Conservation (phyloP, 1,284 basidiomycete species). For the Ustanciosporium gigantosporum region DNA sequence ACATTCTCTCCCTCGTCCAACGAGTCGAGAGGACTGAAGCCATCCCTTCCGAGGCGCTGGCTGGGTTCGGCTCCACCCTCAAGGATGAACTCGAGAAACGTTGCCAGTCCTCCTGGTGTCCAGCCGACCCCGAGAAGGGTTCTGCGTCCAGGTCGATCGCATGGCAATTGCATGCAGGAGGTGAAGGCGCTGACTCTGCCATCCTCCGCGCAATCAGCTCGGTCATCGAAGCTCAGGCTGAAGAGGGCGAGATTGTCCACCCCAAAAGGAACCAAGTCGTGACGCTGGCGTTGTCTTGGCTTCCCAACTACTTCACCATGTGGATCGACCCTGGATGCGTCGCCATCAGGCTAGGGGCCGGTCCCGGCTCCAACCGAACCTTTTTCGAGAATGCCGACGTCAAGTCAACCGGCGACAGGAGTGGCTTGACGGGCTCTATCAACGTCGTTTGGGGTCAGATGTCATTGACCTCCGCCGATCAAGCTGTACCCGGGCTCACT, state of each 20-base stretch:
- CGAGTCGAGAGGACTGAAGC: conserved; percentile 2
- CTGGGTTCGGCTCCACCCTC: conserved; percentile 29
- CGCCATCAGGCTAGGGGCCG: conserved; percentile 36
- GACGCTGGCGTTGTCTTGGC: conserved; percentile 20
- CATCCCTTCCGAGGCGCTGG: conserved; percentile 12
- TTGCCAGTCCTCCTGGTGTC: conserved; percentile 26
- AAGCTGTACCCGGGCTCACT: conserved; percentile 12
- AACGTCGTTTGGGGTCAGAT: conserved; percentile 41
- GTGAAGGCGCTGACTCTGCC: conserved; percentile 39
- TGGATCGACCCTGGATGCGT: conserved; percentile 56
- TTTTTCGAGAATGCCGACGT: conserved; percentile 10
- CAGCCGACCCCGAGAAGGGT: conserved; percentile 25
- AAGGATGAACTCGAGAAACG: conserved; percentile 30
- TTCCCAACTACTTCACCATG: conserved; percentile 33
- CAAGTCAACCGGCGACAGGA: background rate
- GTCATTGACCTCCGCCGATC: conserved; percentile 4
- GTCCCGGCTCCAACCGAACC: conserved; percentile 25
- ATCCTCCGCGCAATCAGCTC: conserved; percentile 27
- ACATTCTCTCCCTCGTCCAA: conserved; percentile 24
- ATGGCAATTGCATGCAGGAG: conserved; percentile 43
- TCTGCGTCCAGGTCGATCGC: conserved; percentile 33
- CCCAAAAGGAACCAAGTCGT: conserved; percentile 3
- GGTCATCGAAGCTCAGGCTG: conserved; percentile 9
- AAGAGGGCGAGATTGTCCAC: conserved; percentile 19
- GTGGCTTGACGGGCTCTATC: conserved; percentile 2